phyloP scores from a whole-genome alignment of 495 filamentous ascomycete species.

The Aspergillus steynii region DNA sequence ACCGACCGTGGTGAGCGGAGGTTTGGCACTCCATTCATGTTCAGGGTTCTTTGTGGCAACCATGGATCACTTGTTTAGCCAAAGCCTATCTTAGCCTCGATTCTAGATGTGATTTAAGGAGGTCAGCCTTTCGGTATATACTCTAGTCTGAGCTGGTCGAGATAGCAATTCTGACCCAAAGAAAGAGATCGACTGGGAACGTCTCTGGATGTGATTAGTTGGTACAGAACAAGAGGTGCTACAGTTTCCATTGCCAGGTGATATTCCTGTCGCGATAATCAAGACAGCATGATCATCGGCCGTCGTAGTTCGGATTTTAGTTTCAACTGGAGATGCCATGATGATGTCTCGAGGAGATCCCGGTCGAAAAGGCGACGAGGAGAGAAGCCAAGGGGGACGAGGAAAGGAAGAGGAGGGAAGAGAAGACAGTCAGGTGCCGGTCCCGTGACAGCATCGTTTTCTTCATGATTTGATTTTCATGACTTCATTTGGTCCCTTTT shows the following conservation, averaged over 20 bases:
- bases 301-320: neutral
- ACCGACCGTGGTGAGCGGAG: neutral
- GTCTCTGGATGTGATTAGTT: neutral
- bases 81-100: neutral
- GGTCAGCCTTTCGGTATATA: too few species aligned
- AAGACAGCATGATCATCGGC: neutral
- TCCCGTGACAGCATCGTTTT: neutral
- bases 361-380: neutral
- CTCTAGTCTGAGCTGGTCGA: too few species aligned
- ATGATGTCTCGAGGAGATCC: neutral
- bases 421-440: constrained; percentile 1
- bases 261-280: neutral
- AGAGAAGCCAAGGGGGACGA: neutral
- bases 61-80: neutral
- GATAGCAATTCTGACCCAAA: too few species aligned
- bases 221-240: neutral
- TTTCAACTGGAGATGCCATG: neutral
- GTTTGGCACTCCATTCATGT: neutral
- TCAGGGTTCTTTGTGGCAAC: neutral
- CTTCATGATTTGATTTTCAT: neutral
- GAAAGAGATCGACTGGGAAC: neutral
- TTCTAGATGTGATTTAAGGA: neutral
- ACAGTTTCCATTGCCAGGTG: neutral
- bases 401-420: neutral
- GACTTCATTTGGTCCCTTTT: neutral